Percentiles rank a stretch among this genome's conserved stretches.
Evolutionary conservation across 139 green algal genomes (phyloP).

Genomic region (Picochlorum sp.): DNA sequence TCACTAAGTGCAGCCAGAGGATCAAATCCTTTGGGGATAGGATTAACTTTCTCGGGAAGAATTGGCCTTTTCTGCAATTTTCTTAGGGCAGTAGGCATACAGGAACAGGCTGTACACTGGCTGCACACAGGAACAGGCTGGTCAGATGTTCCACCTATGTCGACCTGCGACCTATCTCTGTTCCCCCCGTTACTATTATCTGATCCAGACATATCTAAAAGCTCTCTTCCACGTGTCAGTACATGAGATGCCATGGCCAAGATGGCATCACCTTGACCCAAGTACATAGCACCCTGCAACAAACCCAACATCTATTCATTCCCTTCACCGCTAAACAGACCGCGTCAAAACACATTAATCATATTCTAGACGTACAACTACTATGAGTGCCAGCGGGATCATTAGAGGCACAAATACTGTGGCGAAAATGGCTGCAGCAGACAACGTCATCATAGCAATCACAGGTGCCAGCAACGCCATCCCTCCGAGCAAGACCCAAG

Average conservation of each 20-base stretch:
- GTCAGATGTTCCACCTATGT: too few relatives aligned
- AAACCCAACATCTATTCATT: not conserved
- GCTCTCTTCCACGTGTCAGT: not conserved
- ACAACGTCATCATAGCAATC: too few relatives aligned
- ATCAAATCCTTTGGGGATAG: slow-evolving; percentile 7
- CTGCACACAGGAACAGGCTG: too few relatives aligned
- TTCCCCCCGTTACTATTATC: too few relatives aligned
- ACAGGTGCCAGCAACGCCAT: not conserved
- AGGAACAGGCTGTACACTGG: slow-evolving; percentile 84
- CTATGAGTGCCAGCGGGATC: too few relatives aligned
- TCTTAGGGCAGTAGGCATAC: slow-evolving; percentile 69
- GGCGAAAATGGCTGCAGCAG: too few relatives aligned
- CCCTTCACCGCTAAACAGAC: not conserved
- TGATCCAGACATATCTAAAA: too few relatives aligned
- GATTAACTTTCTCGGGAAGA: slow-evolving; percentile 8
- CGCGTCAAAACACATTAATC: too few relatives aligned
- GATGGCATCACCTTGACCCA: not conserved
- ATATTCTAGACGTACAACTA: too few relatives aligned
- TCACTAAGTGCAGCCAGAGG: slow-evolving; percentile 10
- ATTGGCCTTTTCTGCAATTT: slow-evolving; percentile 38
- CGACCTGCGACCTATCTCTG: too few relatives aligned
- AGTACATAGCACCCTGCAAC: not conserved
- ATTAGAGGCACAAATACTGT: too few relatives aligned
- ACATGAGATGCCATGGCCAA: not conserved
- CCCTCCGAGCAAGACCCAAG: not conserved